Conservation (phyloP, 108 stramenopile species). For the Aurantiochytrium sp. region DNA sequence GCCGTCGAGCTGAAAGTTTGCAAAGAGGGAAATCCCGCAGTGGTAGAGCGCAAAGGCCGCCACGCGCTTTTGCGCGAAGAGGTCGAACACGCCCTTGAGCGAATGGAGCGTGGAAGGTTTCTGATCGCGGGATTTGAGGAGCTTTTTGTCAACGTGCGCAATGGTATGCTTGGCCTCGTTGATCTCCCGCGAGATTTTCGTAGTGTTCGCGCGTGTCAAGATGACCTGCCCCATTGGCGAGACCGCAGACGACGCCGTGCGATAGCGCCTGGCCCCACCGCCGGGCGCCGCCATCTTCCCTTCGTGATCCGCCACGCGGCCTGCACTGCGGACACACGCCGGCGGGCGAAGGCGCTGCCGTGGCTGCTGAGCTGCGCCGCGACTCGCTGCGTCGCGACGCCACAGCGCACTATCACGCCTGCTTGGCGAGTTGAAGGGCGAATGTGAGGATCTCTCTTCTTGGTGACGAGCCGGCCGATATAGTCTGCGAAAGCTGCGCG, state of each 20-base stretch:
- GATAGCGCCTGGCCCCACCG: neutral
- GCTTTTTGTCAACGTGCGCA: neutral
- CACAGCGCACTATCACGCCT: too few relatives aligned
- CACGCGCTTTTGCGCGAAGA: neutral
- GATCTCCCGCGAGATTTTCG: neutral
- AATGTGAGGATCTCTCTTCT: too few relatives aligned
- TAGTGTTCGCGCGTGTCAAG: neutral
- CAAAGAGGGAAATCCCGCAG: neutral
- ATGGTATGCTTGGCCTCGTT: slow-evolving; percentile 11
- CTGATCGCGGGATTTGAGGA: neutral
- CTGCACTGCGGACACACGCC: too few relatives aligned
- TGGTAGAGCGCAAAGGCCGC: neutral
- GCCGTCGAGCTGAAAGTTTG: neutral
- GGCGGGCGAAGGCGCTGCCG: too few relatives aligned
- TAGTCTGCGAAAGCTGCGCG: too few relatives aligned
- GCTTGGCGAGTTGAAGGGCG: too few relatives aligned
- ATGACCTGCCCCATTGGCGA: neutral
- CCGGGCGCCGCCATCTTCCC: neutral
- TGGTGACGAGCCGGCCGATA: too few relatives aligned
- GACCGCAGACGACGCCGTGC: neutral
- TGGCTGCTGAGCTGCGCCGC: too few relatives aligned
- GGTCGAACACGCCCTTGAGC: neutral
- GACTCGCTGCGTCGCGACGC: too few relatives aligned
- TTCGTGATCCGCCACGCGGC: too few relatives aligned
- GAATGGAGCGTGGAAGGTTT: neutral